Base-by-base conservation (phyloP, 164 flowering plant species). In the Tinospora cordifolia region DNA sequence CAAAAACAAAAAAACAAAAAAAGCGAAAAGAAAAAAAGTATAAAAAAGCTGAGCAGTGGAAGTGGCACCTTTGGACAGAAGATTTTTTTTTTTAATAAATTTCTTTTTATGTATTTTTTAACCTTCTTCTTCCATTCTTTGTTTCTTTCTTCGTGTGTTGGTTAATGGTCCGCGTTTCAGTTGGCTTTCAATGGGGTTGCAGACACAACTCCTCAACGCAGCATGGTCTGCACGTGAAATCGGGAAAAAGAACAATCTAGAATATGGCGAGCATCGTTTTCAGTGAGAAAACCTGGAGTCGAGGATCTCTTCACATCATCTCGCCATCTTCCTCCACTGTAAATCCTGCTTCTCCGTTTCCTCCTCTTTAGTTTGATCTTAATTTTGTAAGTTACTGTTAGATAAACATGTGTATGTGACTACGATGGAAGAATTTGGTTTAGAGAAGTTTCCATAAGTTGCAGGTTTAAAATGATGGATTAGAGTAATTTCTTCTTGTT, bases 101-200 rank as follows among this genome's bases (percentile, higher is more conserved):
- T 14, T 51, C 58, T 51, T n/a, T n/a, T 51, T 21, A n/a, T n/a
- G n/a, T n/a, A n/a, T n/a, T n/a, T n/a, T n/a, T n/a, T n/a, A n/a
- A n/a, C n/a, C n/a, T n/a, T n/a, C n/a, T 6, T 22, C 22, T 62
- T 62, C 17, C 30, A 40, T 30, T 62, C 40, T 21, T 62, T n/a
- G 38, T 57, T 36, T 46, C 60, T 25, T 27, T 30, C 3, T 30
- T 30, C n/a, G n/a, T 30, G 36, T 30, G 36, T 30, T 30, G 36
- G 36, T 30, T 30, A 2, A 30, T 30, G 36, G 36, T 30, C 36
- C 4, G 36, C 4, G 36, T 30, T 30, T 27, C 57, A 13, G 13
- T 40, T 60, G 2, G 51, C 51, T 58, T 58, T 69, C 51, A 59
- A 60, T 59, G 71, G 39, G 21, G 49, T 58, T n/a, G 47, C 71